A percentile compares a stretch with the other conserved stretches of the same genome.
phyloP scores from a whole-genome alignment of 139 green algal species.

The Chlamydomonas sphaeroides region DNA sequence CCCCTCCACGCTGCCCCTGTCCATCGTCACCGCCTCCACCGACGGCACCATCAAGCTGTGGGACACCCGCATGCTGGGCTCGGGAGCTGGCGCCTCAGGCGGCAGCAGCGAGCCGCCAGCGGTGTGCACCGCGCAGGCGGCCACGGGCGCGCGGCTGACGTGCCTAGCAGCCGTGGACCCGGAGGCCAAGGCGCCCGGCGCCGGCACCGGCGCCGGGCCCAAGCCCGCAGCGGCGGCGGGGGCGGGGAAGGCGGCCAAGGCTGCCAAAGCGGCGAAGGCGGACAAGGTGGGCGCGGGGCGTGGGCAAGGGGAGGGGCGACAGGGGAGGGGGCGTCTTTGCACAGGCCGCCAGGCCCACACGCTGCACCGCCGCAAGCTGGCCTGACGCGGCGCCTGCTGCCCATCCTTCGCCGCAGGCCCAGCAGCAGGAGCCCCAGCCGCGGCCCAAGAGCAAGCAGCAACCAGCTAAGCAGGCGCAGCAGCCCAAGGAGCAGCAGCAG shows the following conservation, averaged over 20 bases:
- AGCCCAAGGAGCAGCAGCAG: not conserved
- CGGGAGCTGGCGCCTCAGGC: not conserved
- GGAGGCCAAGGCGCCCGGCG: not conserved
- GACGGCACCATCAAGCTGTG: conserved; percentile 82
- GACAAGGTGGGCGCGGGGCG: not conserved
- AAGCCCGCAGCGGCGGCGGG: not conserved
- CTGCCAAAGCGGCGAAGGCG: not conserved
- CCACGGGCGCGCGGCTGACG: conserved; percentile 56
- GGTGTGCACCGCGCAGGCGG: conserved; percentile 11
- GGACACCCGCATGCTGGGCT: conserved; percentile 51
- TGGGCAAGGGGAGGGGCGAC: not conserved
- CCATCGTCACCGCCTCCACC: conserved; percentile 64
- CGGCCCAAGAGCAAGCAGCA: conserved; percentile 1
- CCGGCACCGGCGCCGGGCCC: not conserved
- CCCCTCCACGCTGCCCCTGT: conserved; percentile 16
- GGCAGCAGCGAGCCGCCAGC: not conserved
- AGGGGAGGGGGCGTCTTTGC: too few relatives aligned
- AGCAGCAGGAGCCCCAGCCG: not conserved
- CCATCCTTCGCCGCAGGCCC: not conserved
- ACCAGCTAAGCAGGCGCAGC: not conserved
- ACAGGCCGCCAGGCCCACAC: too few relatives aligned
- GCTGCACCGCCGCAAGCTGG: too few relatives aligned
- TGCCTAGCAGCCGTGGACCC: conserved; percentile 39
- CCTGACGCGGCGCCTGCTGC: too few relatives aligned
- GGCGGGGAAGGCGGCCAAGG: not conserved